Conservation (phyloP, 345 rosid species). For the Moricandia moricandioides region DNA sequence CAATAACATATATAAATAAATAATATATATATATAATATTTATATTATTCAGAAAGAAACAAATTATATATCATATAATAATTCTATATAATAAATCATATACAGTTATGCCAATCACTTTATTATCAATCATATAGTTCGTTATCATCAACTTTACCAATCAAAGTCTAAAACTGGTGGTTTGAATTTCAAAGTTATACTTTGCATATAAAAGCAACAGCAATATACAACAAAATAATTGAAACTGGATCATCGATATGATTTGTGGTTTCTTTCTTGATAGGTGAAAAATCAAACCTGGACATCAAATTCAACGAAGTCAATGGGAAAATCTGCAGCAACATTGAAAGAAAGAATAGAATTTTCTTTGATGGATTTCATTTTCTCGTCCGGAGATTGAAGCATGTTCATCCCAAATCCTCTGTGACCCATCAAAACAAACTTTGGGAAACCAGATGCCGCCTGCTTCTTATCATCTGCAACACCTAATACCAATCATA, state of each 20-base stretch:
- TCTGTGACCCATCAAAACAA: constrained; percentile 63
- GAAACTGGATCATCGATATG: not conserved
- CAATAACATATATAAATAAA: too few species aligned
- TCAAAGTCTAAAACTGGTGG: not conserved
- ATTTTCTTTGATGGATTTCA: constrained; percentile 63
- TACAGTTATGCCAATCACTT: too few species aligned
- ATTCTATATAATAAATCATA: too few species aligned
- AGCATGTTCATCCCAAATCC: constrained; percentile 69
- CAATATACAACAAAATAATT: not conserved
- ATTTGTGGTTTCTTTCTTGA: not conserved
- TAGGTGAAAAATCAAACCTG: constrained; percentile 43
- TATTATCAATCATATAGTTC: too few species aligned
- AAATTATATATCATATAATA: too few species aligned
- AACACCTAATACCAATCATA: constrained; percentile 25
- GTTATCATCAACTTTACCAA: too few species aligned
- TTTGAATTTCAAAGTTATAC: not conserved
- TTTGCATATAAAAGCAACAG: not conserved
- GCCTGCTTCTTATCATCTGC: constrained; percentile 22
- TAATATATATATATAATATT: too few species aligned
- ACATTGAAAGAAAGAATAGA: constrained; percentile 54
- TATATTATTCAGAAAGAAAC: too few species aligned
- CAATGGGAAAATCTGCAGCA: constrained; percentile 52
- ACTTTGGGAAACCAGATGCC: constrained; percentile 41
- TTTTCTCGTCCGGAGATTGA: constrained; percentile 46
- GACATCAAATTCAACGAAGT: constrained; percentile 75